phyloP scores from a whole-genome alignment of 352 stramenopile genomes.

The Pythium grandisporangium region DNA sequence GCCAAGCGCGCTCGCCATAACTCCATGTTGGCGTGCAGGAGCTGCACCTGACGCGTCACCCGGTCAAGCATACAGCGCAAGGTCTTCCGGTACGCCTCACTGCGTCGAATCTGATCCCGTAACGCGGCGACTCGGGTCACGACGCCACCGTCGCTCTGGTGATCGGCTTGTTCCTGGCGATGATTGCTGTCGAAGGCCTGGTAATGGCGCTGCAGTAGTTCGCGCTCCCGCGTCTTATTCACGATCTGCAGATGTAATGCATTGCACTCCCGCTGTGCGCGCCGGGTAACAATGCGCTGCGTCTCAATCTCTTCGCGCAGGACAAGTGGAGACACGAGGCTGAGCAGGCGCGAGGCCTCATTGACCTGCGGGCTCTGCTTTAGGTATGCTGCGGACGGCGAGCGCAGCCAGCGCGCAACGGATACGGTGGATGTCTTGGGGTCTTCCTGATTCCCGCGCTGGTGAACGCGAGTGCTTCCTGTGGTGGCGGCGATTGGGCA shows the following conservation, averaged over 20 bases:
- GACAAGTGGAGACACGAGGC: constrained; percentile 21
- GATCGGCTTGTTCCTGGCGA: constrained; percentile 5
- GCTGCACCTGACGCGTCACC: constrained; percentile 20
- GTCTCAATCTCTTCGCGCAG: constrained; percentile 47
- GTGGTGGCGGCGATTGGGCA: too few species aligned
- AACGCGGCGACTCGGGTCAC: constrained; percentile 7
- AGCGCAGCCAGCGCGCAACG: too few species aligned
- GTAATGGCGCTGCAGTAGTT: constrained; percentile 27
- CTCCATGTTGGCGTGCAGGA: constrained; percentile 27
- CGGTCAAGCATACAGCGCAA: constrained; percentile 36
- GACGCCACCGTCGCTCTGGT: neutral
- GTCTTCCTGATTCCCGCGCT: too few species aligned
- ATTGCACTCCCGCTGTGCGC: constrained; percentile 36
- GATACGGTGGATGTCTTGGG: too few species aligned
- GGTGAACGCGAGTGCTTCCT: too few species aligned
- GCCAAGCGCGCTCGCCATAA: constrained; percentile 16
- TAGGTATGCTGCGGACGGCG: too few species aligned
- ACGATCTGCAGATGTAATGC: constrained; percentile 20
- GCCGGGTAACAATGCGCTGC: constrained; percentile 31
- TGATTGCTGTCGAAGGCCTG: constrained; percentile 14
- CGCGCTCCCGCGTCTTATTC: constrained; percentile 24
- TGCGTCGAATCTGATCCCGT: constrained; percentile 30
- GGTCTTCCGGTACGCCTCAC: constrained; percentile 50
- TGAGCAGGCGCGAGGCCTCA: neutral
- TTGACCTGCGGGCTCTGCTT: neutral